A percentile compares a stretch with the other conserved stretches of the same genome.
Evolutionary conservation across 495 filamentous ascomycete genomes (phyloP).

Genomic region (Penicillium riverlandense): DNA sequence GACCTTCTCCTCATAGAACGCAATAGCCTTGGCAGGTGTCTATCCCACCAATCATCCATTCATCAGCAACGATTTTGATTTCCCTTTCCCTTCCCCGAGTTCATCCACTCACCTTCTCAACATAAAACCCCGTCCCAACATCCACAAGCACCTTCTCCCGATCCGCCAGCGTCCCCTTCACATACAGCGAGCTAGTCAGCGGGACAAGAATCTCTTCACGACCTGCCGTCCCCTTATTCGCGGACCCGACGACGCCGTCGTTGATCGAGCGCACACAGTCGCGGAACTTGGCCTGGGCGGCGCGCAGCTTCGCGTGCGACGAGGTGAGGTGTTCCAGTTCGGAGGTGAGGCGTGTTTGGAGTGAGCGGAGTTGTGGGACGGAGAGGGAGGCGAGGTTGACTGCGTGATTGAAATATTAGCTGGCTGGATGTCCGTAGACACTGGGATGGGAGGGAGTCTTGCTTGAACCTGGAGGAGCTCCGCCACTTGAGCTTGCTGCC

Average conservation of each 20-base stretch:
- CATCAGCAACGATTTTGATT: too few relatives aligned
- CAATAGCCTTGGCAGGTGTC: conserved; percentile 65
- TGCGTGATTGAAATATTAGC: conserved; percentile 13
- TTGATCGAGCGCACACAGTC: conserved; percentile 77
- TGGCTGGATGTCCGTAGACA: conserved; percentile 1
- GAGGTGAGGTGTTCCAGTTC: conserved; percentile 88
- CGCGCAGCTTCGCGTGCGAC: conserved; percentile 82
- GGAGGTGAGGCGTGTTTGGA: conserved; percentile 92
- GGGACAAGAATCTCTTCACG: conserved; percentile 70
- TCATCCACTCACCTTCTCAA: conserved; percentile 66
- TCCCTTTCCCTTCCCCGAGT: background rate
- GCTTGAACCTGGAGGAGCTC: conserved; percentile 26
- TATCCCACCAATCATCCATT: conserved; percentile 1
- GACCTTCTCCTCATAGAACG: conserved; percentile 83
- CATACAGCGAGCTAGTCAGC: conserved; percentile 87
- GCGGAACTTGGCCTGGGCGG: conserved; percentile 82
- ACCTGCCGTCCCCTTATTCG: conserved; percentile 30
- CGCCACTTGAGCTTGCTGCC: conserved; percentile 17
- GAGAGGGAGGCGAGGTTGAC: conserved; percentile 59
- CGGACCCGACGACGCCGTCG: conserved; percentile 42
- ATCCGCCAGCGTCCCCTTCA: conserved; percentile 72
- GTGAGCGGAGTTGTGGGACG: conserved; percentile 48
- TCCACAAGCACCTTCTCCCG: conserved; percentile 83
- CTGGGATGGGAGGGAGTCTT: conserved; percentile 2
- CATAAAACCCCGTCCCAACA: conserved; percentile 92